A percentile compares a stretch with the other conserved stretches of the same genome.
These are phyloP conservation scores for Klebsormidium nitens DNA, from an alignment of 139 green algal species.

Conservation along the genomic window DNA sequence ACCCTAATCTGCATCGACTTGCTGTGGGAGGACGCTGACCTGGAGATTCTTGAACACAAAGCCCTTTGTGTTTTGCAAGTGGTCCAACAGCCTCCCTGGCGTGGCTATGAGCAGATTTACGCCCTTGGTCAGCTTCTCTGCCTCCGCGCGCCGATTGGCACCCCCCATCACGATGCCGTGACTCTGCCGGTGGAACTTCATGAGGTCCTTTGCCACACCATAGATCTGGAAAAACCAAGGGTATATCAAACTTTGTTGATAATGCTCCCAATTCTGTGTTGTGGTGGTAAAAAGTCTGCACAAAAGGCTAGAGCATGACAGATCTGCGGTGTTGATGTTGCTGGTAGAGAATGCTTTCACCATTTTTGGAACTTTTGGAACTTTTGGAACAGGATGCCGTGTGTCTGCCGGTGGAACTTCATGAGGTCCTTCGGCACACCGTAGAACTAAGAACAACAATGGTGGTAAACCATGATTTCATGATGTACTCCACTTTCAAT, in stretches of 20 bases:
- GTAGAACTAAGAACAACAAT: conserved; percentile 73
- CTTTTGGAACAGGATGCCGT: conserved; percentile 89
- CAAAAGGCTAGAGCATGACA: no score
- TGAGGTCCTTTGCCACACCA: conserved; percentile 81
- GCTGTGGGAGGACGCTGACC: no score
- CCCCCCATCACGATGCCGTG: conserved; percentile 96
- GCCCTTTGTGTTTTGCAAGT: conserved; percentile 73
- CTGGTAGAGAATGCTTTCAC: no score
- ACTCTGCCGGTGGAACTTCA: conserved; percentile 87
- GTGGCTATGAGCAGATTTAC: conserved; percentile 93
- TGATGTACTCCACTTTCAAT: no score
- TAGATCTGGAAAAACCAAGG: conserved; percentile 67
- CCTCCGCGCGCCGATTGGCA: conserved; percentile 90
- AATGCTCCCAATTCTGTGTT: neutral
- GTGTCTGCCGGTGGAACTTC: conserved; percentile 86
- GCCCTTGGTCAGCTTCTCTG: conserved; percentile 89
- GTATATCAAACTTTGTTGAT: conserved; percentile 41
- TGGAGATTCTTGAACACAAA: conserved; percentile 46
- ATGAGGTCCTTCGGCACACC: conserved; percentile 86
- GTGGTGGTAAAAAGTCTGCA: neutral
- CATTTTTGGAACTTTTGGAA: no score
- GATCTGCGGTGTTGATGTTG: no score
- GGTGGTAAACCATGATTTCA: no score
- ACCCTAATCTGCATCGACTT: no score
- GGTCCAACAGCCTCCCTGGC: conserved; percentile 91